Evolutionary conservation across 495 filamentous ascomycete species (phyloP).

Genomic region (Saxophila tyrrhenica): DNA sequence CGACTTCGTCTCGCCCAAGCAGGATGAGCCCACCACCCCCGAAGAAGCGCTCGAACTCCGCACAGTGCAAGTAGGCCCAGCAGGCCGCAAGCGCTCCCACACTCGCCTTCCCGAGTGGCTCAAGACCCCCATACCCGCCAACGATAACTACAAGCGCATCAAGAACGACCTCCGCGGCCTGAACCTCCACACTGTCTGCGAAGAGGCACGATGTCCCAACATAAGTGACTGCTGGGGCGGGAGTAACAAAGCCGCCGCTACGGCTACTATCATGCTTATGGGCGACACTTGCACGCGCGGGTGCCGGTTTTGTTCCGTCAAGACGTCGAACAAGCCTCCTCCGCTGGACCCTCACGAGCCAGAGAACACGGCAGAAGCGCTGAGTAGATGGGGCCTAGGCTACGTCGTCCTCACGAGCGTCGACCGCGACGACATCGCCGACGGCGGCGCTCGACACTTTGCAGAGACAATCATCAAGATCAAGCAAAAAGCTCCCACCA

Average conservation of each 20-base stretch:
- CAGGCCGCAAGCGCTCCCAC: constrained; percentile 73
- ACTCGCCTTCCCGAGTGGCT: constrained; percentile 89
- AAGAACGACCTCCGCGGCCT: constrained; percentile 85
- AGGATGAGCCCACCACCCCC: constrained; percentile 38
- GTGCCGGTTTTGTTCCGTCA: constrained; percentile 93
- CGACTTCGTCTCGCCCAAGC: constrained; percentile 57
- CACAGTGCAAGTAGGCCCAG: constrained; percentile 73
- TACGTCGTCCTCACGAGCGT: constrained; percentile 93
- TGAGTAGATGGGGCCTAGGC: constrained; percentile 83
- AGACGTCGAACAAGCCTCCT: constrained; percentile 65
- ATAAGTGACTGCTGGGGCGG: constrained; percentile 98
- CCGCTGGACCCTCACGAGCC: constrained; percentile 93
- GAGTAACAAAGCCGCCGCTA: constrained; percentile 72
- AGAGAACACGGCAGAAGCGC: constrained; percentile 89
- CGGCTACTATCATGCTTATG: constrained; percentile 99
- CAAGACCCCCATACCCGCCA: constrained; percentile 82
- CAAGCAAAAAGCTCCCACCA: constrained; percentile 73
- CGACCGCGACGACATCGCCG: constrained; percentile 80
- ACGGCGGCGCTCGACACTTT: constrained; percentile 83
- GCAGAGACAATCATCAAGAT: constrained; percentile 91
- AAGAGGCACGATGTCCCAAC: constrained; percentile 94
- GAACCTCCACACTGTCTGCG: constrained; percentile 88
- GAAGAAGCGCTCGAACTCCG: constrained; percentile 48
- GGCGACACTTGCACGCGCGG: constrained; percentile 96
- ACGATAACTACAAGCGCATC: constrained; percentile 83